These are phyloP conservation scores for Fraxinus velutina DNA, from an alignment of 305 asterid species.

Conservation along the genomic window DNA sequence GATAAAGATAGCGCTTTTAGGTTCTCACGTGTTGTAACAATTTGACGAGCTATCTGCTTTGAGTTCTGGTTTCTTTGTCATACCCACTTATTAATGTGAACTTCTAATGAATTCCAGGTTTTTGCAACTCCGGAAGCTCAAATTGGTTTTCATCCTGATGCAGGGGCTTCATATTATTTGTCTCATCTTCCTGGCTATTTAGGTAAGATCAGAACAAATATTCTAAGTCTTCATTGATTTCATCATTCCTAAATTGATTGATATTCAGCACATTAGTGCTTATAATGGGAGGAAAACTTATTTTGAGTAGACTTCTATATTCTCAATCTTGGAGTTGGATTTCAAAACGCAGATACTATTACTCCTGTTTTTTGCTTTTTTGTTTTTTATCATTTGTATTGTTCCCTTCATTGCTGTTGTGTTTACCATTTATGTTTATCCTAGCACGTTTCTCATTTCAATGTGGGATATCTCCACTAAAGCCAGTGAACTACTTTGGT, in stretches of 20 bases:
- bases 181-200: conserved; percentile 97
- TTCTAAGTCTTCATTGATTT: conserved; percentile 11
- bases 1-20: not conserved
- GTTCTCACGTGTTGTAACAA: conserved; percentile 2
- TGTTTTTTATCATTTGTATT: not conserved
- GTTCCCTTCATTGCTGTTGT: not conserved
- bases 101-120: conserved; percentile 47
- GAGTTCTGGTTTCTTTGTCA: not conserved
- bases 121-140: conserved; percentile 81
- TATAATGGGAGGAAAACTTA: not conserved
- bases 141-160: conserved; percentile 97
- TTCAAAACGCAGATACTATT: not conserved
- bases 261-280: not conserved
- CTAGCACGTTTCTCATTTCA: not conserved
- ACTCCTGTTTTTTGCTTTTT: not conserved
- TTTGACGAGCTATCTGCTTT: not conserved
- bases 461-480: not conserved
- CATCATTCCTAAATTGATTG: conserved; percentile 14
- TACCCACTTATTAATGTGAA: not conserved
- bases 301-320: not conserved
- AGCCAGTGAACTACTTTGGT: not conserved
- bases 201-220: conserved; percentile 44
- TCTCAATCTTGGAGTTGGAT: not conserved
- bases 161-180: conserved; percentile 94
- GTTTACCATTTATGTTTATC: not conserved